Percentiles rank a stretch among this genome's conserved stretches.
phyloP scores from a whole-genome alignment of 129 eudicot genomes.

The Arctium minus region DNA sequence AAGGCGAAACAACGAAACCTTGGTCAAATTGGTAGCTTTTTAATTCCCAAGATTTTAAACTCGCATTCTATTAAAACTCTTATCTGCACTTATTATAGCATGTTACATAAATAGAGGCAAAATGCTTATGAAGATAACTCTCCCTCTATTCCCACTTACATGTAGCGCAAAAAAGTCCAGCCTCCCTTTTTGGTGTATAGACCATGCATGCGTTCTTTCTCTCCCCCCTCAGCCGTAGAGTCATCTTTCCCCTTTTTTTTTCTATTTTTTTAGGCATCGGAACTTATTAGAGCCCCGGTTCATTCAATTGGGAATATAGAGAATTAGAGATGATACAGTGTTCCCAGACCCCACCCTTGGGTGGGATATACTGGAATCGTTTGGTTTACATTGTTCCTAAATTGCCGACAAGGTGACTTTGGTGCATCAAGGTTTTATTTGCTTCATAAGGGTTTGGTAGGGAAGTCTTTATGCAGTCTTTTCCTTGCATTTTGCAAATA shows the following conservation, averaged over 20 bases:
- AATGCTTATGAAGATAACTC: background rate
- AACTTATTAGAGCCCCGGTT: background rate
- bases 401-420: no score
- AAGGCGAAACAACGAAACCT: slow-evolving; percentile 8
- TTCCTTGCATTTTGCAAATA: no score
- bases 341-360: background rate
- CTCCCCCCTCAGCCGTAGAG: no score
- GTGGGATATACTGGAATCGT: background rate
- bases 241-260: no score
- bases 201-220: no score
- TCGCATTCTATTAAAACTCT: background rate
- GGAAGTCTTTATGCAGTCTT: no score
- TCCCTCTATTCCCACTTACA: background rate
- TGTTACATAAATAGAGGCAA: background rate
- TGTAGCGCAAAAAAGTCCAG: background rate
- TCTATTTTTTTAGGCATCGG: no score
- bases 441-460: no score
- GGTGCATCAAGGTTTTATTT: no score
- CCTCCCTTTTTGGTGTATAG: background rate
- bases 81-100: background rate
- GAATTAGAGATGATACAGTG: background rate
- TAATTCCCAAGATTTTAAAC: background rate
- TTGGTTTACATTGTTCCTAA: background rate
- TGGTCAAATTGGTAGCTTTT: background rate
- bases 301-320: background rate